These are phyloP conservation scores for Hansenula sp. DNA, from an alignment of 1,139 yeast genomes.

Conservation along the genomic window DNA sequence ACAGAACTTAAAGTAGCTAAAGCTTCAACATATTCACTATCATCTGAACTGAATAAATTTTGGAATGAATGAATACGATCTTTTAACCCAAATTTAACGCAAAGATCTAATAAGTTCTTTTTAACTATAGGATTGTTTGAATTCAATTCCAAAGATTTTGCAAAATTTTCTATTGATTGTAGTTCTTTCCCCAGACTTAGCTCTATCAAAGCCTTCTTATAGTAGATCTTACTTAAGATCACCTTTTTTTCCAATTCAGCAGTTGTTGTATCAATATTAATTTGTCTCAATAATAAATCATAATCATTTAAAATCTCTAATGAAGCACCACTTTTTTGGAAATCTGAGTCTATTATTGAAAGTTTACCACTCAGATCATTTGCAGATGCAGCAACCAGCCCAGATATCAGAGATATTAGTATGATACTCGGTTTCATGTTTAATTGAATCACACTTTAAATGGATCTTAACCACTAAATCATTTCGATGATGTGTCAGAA, in stretches of 20 bases:
- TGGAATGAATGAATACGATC: slow-evolving; percentile 21
- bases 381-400: neutral
- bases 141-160: slow-evolving; percentile 37
- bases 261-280: neutral
- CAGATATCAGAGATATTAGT: neutral
- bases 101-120: slow-evolving; percentile 37
- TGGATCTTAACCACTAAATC: neutral
- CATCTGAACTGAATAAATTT: slow-evolving; percentile 3
- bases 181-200: slow-evolving; percentile 36
- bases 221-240: neutral
- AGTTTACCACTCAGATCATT: neutral
- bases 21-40: slow-evolving; percentile 4
- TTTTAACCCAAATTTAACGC: slow-evolving; percentile 42
- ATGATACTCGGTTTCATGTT: neutral
- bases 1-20: slow-evolving; percentile 12
- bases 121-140: slow-evolving; percentile 37
- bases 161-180: slow-evolving; percentile 44
- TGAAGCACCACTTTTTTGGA: slow-evolving; percentile 1
- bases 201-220: neutral
- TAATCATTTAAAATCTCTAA: neutral
- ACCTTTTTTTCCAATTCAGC: neutral
- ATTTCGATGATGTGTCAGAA: slow-evolving; percentile 1
- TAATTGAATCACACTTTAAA: too few relatives aligned
- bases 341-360: neutral
- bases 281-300: neutral